phyloP scores from a whole-genome alignment of 2,329 filamentous ascomycete genomes.

The Penicillium sp. region DNA sequence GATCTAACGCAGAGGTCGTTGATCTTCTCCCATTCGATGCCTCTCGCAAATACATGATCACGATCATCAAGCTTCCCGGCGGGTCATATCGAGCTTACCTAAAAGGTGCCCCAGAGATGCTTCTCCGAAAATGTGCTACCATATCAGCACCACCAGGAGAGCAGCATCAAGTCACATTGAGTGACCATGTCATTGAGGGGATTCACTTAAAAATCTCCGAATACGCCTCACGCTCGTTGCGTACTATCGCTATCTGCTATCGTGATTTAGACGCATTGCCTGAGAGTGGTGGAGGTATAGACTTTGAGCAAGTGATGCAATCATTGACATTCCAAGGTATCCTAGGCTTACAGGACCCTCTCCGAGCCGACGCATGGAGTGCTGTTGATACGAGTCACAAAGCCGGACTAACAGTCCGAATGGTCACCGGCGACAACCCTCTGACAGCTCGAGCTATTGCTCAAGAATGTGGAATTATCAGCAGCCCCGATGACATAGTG shows the following conservation, averaged over 20 bases:
- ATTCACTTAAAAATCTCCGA: constrained; percentile 30
- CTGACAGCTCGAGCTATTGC: constrained; percentile 69
- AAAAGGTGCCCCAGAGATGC: constrained; percentile 48
- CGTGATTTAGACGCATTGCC: constrained; percentile 70
- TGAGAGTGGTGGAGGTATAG: background rate
- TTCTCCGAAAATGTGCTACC: constrained; percentile 33
- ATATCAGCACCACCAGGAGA: constrained; percentile 22
- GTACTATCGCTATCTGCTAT: constrained; percentile 72
- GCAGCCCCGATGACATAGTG: constrained; percentile 49
- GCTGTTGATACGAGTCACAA: constrained; percentile 62
- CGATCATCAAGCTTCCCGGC: constrained; percentile 37
- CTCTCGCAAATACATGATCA: constrained; percentile 63
- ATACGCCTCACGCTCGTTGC: constrained; percentile 59
- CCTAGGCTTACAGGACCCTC: constrained; percentile 67
- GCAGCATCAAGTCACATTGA: background rate
- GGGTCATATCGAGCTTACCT: constrained; percentile 43
- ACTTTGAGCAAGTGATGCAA: constrained; percentile 60
- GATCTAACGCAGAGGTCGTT: constrained; percentile 58
- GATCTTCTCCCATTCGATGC: constrained; percentile 75
- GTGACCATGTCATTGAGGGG: constrained; percentile 18
- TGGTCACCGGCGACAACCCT: constrained; percentile 68
- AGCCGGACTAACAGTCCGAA: constrained; percentile 64
- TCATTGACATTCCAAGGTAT: constrained; percentile 66
- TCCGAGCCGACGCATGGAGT: constrained; percentile 60
- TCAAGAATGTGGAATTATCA: constrained; percentile 64